Conservation (phyloP, 768 basidiomycete genomes). For the Lactarius trivialis region DNA sequence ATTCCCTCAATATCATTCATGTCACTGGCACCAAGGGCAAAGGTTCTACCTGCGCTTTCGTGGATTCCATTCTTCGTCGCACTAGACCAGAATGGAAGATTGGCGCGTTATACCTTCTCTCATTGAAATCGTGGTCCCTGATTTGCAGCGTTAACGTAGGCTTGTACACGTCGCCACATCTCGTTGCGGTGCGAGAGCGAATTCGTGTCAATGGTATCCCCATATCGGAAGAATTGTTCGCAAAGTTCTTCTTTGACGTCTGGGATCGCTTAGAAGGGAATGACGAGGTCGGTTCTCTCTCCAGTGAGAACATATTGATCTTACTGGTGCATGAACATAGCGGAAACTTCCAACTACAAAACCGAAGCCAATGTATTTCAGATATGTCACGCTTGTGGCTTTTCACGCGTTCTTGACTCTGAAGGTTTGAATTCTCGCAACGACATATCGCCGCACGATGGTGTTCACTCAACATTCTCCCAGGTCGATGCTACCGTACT, state of each 20-base stretch:
- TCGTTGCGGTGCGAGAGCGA: constrained; percentile 91
- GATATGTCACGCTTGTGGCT: constrained; percentile 86
- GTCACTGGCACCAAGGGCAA: constrained; percentile 98
- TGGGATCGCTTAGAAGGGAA: constrained; percentile 79
- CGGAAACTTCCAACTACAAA: constrained; percentile 46
- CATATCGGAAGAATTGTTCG: constrained; percentile 80
- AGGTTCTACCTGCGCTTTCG: constrained; percentile 93
- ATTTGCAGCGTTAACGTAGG: constrained; percentile 40
- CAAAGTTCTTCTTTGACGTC: constrained; percentile 91
- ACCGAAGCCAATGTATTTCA: constrained; percentile 86
- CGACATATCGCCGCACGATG: background rate
- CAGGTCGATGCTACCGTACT: constrained; percentile 84
- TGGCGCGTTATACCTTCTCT: constrained; percentile 42
- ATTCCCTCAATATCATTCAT: constrained; percentile 87
- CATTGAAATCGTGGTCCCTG: background rate
- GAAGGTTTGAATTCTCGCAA: constrained; percentile 36
- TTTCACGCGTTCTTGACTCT: constrained; percentile 82
- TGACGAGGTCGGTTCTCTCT: constrained; percentile 41
- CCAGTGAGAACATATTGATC: background rate
- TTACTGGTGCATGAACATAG: constrained; percentile 28
- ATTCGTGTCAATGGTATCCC: constrained; percentile 91
- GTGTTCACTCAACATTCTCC: background rate
- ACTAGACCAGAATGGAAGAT: constrained; percentile 71
- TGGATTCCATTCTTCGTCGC: constrained; percentile 76
- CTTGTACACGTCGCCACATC: constrained; percentile 93